Evolutionary conservation across 2,329 filamentous ascomycete species (phyloP), one percentile per base, ranked within the genome.

Genomic region (Trichophyton verrucosum): DNA sequence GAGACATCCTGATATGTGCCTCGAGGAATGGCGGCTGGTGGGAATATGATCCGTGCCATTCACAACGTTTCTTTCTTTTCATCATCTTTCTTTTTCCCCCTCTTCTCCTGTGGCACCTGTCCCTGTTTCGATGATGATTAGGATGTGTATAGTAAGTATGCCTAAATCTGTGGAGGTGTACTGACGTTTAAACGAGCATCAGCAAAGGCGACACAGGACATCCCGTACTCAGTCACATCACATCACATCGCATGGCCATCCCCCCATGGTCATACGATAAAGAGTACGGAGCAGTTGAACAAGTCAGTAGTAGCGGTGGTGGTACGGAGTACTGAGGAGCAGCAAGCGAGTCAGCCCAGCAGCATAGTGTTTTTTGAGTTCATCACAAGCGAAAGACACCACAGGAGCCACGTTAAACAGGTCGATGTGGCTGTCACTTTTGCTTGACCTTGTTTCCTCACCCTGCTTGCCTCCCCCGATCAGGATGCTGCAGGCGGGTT

Each of bases 401-500:
- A 55, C 51, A 55, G 51, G 51, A 55, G 51, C 51, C 51, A 55
- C 51, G 51, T 33, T 55, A 36, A 33, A 20, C 40, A 27, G 7
- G 27, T 36, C 33, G 33, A 13, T n/a, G 51, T 36, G 51, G 30
- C n/a, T 55, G 27, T 13, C 27, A 33, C 24, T 13, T 20, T 51
- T 51, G 1, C 2, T 5, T 27, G 8, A 2, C 46, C 17, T 20
- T 51, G n/a, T 24, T 15, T 20, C 22, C 46, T 24, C 46, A 13
- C 46, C 4, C 46, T 27, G 6, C 11, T 27, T 22, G 15, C n/a
- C 40, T 44, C 40, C 40, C 51, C 51, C 27, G 51, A 55, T 33
- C 51, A 55, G 51, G 51, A 55, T 55, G 51, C 51, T 55, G 24
- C 22, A 55, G 51, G 27, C 51, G 51, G 51, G 40, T 44, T 38